phyloP scores from a whole-genome alignment of 768 basidiomycete species.

The Trametes cingulata region DNA sequence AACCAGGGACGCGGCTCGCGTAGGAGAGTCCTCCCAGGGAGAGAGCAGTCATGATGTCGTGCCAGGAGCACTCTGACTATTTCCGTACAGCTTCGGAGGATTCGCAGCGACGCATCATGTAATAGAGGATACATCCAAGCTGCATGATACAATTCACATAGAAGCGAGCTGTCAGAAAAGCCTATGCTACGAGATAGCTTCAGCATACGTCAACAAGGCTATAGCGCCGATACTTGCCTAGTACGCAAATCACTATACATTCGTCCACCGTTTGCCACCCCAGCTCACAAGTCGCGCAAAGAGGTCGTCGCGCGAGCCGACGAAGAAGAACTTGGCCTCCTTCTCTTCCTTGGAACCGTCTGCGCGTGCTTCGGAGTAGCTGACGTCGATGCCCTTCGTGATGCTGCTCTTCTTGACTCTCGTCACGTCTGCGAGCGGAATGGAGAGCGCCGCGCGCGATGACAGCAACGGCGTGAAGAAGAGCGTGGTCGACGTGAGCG shows the following conservation, averaged over 20 bases:
- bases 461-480: slow-evolving; percentile 58
- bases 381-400: slow-evolving; percentile 52
- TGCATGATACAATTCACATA: not conserved
- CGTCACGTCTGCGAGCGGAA: slow-evolving; percentile 48
- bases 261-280: slow-evolving; percentile 51
- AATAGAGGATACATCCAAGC: not conserved
- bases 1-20: not conserved
- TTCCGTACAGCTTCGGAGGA: not conserved
- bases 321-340: slow-evolving; percentile 60
- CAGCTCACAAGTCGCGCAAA: slow-evolving; percentile 62
- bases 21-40: not conserved
- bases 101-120: not conserved
- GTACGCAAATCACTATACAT: not conserved
- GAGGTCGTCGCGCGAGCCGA: slow-evolving; percentile 62
- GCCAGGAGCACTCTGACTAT: not conserved
- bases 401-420: slow-evolving; percentile 59
- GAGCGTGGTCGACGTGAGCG: slow-evolving; percentile 48
- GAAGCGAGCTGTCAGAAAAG: not conserved
- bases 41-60: not conserved
- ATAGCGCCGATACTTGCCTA: no score
- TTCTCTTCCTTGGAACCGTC: slow-evolving; percentile 38
- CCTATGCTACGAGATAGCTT: not conserved
- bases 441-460: slow-evolving; percentile 43
- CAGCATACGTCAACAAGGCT: not conserved
- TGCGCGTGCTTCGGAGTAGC: slow-evolving; percentile 37